These are phyloP conservation scores for Globisporangium recalcitrans DNA, from an alignment of 352 stramenopile genomes.

Conservation along the genomic window DNA sequence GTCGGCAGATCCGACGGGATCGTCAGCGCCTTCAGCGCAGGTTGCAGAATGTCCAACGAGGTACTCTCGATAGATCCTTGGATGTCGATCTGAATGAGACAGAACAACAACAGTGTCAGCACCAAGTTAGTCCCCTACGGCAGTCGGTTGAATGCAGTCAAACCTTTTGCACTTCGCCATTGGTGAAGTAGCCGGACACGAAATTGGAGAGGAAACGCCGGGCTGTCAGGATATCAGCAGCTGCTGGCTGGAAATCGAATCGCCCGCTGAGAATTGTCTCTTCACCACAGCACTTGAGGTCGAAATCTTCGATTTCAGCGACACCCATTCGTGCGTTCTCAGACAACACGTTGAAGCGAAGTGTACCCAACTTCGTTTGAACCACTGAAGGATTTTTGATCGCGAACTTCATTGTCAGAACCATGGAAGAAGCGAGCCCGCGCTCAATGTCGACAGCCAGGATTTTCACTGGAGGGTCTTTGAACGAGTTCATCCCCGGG, in stretches of 20 bases:
- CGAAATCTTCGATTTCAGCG: constrained; percentile 57
- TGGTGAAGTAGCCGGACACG: constrained; percentile 74
- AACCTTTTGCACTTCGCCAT: constrained; percentile 61
- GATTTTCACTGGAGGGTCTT: constrained; percentile 51
- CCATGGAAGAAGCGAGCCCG: constrained; percentile 41
- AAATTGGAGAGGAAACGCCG: constrained; percentile 81
- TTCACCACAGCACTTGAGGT: constrained; percentile 57
- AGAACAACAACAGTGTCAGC: constrained; percentile 6
- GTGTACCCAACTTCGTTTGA: constrained; percentile 45
- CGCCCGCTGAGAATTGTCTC: constrained; percentile 43
- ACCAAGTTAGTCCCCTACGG: neutral
- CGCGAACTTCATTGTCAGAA: constrained; percentile 63
- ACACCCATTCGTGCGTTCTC: constrained; percentile 45
- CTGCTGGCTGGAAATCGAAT: constrained; percentile 54
- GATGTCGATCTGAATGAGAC: constrained; percentile 51
- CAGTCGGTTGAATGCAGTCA: neutral
- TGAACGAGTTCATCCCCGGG: constrained; percentile 69
- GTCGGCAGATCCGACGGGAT: constrained; percentile 61
- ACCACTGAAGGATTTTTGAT: constrained; percentile 72
- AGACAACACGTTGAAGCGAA: constrained; percentile 50
- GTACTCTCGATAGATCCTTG: constrained; percentile 49
- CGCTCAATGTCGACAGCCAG: constrained; percentile 58
- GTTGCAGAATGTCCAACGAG: constrained; percentile 52
- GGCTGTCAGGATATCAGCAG: constrained; percentile 24
- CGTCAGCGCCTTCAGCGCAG: constrained; percentile 43